Percentiles rank a stretch among this genome's conserved stretches.
These are phyloP conservation scores for Pyrenophora tritici-repentis DNA, from an alignment of 2,329 filamentous ascomycete species.

Conservation along the genomic window DNA sequence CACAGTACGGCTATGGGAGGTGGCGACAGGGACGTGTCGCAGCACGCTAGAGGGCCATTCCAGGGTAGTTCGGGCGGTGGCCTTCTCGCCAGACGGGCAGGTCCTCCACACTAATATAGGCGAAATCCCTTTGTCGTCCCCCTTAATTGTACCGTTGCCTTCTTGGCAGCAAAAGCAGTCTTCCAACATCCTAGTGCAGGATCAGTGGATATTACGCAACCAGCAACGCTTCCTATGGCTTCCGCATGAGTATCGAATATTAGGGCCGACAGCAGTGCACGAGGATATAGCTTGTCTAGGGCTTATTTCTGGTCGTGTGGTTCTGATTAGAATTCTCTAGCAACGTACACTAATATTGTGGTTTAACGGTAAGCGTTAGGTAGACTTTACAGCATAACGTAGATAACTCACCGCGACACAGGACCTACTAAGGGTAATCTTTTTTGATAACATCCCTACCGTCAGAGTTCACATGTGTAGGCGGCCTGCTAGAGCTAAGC, in stretches of 20 bases:
- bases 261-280: too few relatives aligned
- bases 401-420: not conserved
- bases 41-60: slow-evolving; percentile 6
- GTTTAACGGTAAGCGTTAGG: too few relatives aligned
- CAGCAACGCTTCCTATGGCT: too few relatives aligned
- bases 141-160: too few relatives aligned
- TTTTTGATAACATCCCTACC: not conserved
- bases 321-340: not conserved
- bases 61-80: not conserved
- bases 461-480: not conserved
- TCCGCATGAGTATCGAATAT: too few relatives aligned
- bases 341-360: not conserved
- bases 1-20: slow-evolving; percentile 6
- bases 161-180: too few relatives aligned
- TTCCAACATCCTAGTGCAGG: too few relatives aligned
- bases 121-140: slow-evolving; percentile 3
- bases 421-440: not conserved
- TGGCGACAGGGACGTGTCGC: slow-evolving; percentile 1
- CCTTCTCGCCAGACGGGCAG: slow-evolving; percentile 4
- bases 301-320: too few relatives aligned
- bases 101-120: slow-evolving; percentile 5
- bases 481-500: not conserved
- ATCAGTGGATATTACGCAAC: too few relatives aligned
- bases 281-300: too few relatives aligned
- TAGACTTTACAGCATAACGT: not conserved